Percentiles rank a stretch among this genome's conserved stretches.
These are phyloP conservation scores for Torulaspora delbrueckii DNA, from an alignment of 805 yeast species.

Conservation along the genomic window DNA sequence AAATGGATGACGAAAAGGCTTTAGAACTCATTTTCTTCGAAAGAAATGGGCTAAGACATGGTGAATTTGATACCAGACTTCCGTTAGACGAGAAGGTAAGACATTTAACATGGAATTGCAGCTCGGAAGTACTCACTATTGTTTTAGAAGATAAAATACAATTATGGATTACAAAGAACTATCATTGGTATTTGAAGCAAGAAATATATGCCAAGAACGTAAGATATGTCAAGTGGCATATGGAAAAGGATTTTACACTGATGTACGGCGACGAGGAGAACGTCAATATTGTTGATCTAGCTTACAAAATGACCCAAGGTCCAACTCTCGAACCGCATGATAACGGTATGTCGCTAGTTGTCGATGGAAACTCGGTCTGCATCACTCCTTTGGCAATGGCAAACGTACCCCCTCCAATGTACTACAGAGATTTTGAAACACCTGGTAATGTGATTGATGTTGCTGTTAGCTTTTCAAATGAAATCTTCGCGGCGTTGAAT, in stretches of 20 bases:
- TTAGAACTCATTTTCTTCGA: slow-evolving; percentile 72
- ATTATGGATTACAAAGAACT: slow-evolving; percentile 87
- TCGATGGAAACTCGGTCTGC: slow-evolving; percentile 67
- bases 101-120: slow-evolving; percentile 71
- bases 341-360: slow-evolving; percentile 71
- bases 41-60: slow-evolving; percentile 87
- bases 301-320: slow-evolving; percentile 59
- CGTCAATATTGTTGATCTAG: slow-evolving; percentile 63
- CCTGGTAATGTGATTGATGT: slow-evolving; percentile 54
- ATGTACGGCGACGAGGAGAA: slow-evolving; percentile 53
- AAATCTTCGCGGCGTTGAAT: slow-evolving; percentile 53
- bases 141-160: slow-evolving; percentile 60
- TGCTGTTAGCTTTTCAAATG: slow-evolving; percentile 59
- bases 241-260: slow-evolving; percentile 76
- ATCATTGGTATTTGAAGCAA: slow-evolving; percentile 93
- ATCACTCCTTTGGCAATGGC: slow-evolving; percentile 81
- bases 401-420: slow-evolving; percentile 92
- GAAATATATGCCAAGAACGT: slow-evolving; percentile 45
- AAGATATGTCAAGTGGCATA: slow-evolving; percentile 68
- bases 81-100: slow-evolving; percentile 46
- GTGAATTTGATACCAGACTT: slow-evolving; percentile 70
- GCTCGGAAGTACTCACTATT: slow-evolving; percentile 73
- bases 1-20: slow-evolving; percentile 37
- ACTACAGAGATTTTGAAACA: slow-evolving; percentile 60
- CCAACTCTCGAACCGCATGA: slow-evolving; percentile 66